These are phyloP conservation scores for Vitis vinifera DNA, from an alignment of 164 flowering plant genomes.

Conservation along the genomic window DNA sequence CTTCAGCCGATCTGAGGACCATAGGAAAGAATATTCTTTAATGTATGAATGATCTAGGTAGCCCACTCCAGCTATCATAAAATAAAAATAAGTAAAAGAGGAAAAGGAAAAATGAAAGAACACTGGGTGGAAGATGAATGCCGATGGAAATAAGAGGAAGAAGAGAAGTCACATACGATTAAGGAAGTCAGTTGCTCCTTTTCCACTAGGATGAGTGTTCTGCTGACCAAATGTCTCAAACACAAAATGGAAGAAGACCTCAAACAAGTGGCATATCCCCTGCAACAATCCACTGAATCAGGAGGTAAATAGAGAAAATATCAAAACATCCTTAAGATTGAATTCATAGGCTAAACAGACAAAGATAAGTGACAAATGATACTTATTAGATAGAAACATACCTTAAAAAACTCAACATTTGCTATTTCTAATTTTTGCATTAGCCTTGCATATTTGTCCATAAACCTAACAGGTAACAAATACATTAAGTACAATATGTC, in stretches of 20 bases:
- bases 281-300: constrained; percentile 42
- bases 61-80: not conserved
- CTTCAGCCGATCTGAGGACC: constrained; percentile 69
- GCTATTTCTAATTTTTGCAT: constrained; percentile 93
- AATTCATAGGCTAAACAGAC: not conserved
- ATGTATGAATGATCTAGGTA: not conserved
- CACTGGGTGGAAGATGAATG: not conserved
- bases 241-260: constrained; percentile 65
- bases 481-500: constrained; percentile 1
- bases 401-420: constrained; percentile 90
- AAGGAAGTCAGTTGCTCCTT: constrained; percentile 45
- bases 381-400: constrained; percentile 16
- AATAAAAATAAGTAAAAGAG: not conserved
- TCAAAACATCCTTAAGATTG: not conserved
- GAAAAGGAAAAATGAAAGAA: constrained; percentile 1
- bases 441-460: constrained; percentile 99
- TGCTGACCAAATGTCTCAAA: constrained; percentile 83
- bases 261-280: constrained; percentile 97
- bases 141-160: not conserved
- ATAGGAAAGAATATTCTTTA: constrained; percentile 3
- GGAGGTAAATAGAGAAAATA: constrained; percentile 22
- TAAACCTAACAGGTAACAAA: constrained; percentile 45
- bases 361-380: constrained; percentile 1
- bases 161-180: constrained; percentile 43
- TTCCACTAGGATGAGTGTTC: constrained; percentile 50